phyloP scores from a whole-genome alignment of 192 early-diverging fungal species.

The Podila epicladia region DNA sequence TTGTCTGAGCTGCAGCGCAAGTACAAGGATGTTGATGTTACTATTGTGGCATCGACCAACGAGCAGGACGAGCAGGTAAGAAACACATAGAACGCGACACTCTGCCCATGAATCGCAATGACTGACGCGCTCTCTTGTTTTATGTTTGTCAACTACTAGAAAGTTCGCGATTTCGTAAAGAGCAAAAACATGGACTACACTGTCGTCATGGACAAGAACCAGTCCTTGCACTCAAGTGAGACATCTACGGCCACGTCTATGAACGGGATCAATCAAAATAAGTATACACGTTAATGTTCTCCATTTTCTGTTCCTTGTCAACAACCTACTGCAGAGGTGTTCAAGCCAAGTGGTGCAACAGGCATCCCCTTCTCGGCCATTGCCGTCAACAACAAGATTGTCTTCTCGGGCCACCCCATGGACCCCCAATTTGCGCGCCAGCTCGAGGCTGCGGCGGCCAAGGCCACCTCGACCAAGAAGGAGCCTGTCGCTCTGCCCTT shows the following conservation, averaged over 20 bases:
- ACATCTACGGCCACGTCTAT: not conserved
- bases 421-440: slow-evolving; percentile 51
- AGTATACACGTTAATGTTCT: slow-evolving; percentile 1
- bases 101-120: not conserved
- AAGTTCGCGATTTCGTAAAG: slow-evolving; percentile 59
- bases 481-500: slow-evolving; percentile 51
- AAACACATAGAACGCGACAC: not conserved
- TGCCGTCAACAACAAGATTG: slow-evolving; percentile 56
- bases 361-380: slow-evolving; percentile 65
- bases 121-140: not conserved
- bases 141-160: slow-evolving; percentile 18
- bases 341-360: slow-evolving; percentile 53
- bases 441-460: slow-evolving; percentile 31
- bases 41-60: slow-evolving; percentile 61
- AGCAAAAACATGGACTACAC: slow-evolving; percentile 62
- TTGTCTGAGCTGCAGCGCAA: slow-evolving; percentile 58
- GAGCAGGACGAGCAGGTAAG: slow-evolving; percentile 58
- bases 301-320: not conserved
- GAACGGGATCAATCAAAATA: not conserved
- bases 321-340: slow-evolving; percentile 34
- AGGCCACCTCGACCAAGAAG: slow-evolving; percentile 37
- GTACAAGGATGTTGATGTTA: slow-evolving; percentile 57
- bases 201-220: slow-evolving; percentile 60
- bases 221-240: slow-evolving; percentile 32
- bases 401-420: slow-evolving; percentile 63